Percentiles rank a stretch among this genome's conserved stretches.
phyloP scores from a whole-genome alignment of 2,329 filamentous ascomycete genomes.

The Fusarium virguliforme region DNA sequence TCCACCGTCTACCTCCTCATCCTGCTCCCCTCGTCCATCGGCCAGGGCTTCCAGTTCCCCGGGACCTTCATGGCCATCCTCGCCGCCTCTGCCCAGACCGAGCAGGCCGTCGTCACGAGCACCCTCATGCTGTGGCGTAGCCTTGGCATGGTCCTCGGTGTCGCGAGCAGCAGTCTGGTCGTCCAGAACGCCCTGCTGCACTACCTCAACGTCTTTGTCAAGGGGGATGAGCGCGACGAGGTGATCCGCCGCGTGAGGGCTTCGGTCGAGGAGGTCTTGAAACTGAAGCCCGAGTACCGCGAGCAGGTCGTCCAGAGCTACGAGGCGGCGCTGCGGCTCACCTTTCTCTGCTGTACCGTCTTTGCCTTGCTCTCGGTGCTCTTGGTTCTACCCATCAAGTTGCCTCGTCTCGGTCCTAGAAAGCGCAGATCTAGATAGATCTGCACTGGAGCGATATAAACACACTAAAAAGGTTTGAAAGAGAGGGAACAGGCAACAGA shows the following conservation, averaged over 20 bases:
- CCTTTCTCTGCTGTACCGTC: conserved; percentile 61
- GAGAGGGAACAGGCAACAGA: conserved; percentile 17
- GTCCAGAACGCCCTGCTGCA: conserved; percentile 79
- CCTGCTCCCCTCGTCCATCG: conserved; percentile 71
- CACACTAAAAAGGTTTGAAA: conserved; percentile 2
- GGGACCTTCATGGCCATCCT: conserved; percentile 76
- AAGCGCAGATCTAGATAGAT: conserved; percentile 49
- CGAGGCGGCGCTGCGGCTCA: conserved; percentile 65
- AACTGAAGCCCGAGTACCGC: conserved; percentile 62
- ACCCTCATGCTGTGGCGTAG: conserved; percentile 81
- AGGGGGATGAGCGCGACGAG: conserved; percentile 70
- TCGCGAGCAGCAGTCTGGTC: conserved; percentile 79
- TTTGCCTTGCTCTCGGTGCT: conserved; percentile 66
- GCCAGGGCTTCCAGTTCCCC: conserved; percentile 77
- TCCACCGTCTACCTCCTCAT: conserved; percentile 69
- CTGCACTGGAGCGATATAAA: background rate
- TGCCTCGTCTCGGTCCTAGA: conserved; percentile 67
- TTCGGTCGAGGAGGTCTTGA: conserved; percentile 69
- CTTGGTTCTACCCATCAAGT: conserved; percentile 66
- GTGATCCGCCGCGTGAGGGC: conserved; percentile 68
- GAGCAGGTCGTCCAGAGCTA: conserved; percentile 72
- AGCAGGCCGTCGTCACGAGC: conserved; percentile 79
- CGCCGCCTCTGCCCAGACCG: conserved; percentile 70
- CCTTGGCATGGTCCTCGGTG: conserved; percentile 81
- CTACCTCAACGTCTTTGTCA: conserved; percentile 73